These are phyloP conservation scores for Lepiota subincarnata DNA, from an alignment of 768 basidiomycete genomes.

Conservation along the genomic window DNA sequence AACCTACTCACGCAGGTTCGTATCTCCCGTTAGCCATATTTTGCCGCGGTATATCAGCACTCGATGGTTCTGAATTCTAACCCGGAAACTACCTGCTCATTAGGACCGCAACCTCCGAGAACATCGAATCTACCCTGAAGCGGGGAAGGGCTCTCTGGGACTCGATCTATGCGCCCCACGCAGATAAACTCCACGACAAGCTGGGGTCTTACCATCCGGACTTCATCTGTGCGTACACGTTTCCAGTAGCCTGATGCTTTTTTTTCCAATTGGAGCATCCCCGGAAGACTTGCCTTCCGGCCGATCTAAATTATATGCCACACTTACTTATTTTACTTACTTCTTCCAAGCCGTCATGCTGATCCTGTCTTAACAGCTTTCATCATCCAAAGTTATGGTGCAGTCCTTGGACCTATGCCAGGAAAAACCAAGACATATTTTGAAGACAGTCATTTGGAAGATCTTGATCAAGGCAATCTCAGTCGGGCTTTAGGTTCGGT, in stretches of 20 bases:
- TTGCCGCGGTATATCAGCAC: slow-evolving; percentile 13
- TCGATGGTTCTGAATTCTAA: slow-evolving; percentile 10
- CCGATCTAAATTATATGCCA: not conserved
- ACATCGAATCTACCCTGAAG: slow-evolving; percentile 63
- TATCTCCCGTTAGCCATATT: slow-evolving; percentile 13
- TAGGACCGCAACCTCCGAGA: slow-evolving; percentile 57
- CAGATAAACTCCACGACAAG: slow-evolving; percentile 85
- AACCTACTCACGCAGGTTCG: slow-evolving; percentile 61
- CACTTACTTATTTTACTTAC: slow-evolving; percentile 8
- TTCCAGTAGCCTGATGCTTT: slow-evolving; percentile 25
- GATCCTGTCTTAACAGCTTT: slow-evolving; percentile 50
- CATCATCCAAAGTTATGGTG: slow-evolving; percentile 83
- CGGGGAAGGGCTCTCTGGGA: slow-evolving; percentile 77
- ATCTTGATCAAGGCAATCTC: slow-evolving; percentile 75
- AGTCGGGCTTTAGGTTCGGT: slow-evolving; percentile 82
- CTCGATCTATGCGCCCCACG: slow-evolving; percentile 86
- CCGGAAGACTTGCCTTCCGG: slow-evolving; percentile 5
- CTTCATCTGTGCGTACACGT: slow-evolving; percentile 76
- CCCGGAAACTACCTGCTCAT: slow-evolving; percentile 17
- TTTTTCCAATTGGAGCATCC: slow-evolving; percentile 27
- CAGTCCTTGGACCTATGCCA: slow-evolving; percentile 71
- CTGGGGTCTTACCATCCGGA: slow-evolving; percentile 87
- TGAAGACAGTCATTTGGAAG: slow-evolving; percentile 35
- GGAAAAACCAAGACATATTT: slow-evolving; percentile 43
- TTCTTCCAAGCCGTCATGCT: slow-evolving; percentile 15